These are phyloP conservation scores for Neospermospora avenae DNA, from an alignment of 2,329 filamentous ascomycete species.

Conservation along the genomic window DNA sequence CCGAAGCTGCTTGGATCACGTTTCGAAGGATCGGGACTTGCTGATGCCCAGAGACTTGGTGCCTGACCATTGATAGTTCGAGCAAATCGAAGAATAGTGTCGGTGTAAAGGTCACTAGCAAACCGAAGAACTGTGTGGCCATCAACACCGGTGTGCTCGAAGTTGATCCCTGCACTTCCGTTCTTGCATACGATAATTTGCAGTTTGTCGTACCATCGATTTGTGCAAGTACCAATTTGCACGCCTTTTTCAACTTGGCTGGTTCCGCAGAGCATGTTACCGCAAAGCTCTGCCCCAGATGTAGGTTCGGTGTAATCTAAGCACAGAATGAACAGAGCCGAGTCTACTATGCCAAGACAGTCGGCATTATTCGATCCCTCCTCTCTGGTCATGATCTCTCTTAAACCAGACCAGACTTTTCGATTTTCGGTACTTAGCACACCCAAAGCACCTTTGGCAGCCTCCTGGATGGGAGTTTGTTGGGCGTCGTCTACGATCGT, in stretches of 20 bases:
- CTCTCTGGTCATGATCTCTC: constrained; percentile 83
- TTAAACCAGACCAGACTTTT: constrained; percentile 89
- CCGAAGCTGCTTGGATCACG: constrained; percentile 88
- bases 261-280: constrained; percentile 97
- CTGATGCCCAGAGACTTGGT: constrained; percentile 86
- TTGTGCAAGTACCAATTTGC: constrained; percentile 95
- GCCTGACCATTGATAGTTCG: constrained; percentile 93
- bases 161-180: constrained; percentile 97
- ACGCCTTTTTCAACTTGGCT: constrained; percentile 89
- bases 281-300: constrained; percentile 80
- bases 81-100: constrained; percentile 94
- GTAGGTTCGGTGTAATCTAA: constrained; percentile 87
- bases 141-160: constrained; percentile 97
- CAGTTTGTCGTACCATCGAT: constrained; percentile 98
- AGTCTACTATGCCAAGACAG: constrained; percentile 92
- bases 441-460: constrained; percentile 90
- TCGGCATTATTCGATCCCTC: constrained; percentile 92
- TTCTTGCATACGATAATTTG: constrained; percentile 99
- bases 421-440: constrained; percentile 95
- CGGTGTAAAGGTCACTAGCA: constrained; percentile 93
- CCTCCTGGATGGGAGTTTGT: constrained; percentile 86
- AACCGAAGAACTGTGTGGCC: constrained; percentile 96
- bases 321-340: constrained; percentile 87
- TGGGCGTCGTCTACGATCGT: constrained; percentile 89
- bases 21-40: constrained; percentile 88